Conservation (phyloP, 768 basidiomycete species). For the Austroboletus eburneus region DNA sequence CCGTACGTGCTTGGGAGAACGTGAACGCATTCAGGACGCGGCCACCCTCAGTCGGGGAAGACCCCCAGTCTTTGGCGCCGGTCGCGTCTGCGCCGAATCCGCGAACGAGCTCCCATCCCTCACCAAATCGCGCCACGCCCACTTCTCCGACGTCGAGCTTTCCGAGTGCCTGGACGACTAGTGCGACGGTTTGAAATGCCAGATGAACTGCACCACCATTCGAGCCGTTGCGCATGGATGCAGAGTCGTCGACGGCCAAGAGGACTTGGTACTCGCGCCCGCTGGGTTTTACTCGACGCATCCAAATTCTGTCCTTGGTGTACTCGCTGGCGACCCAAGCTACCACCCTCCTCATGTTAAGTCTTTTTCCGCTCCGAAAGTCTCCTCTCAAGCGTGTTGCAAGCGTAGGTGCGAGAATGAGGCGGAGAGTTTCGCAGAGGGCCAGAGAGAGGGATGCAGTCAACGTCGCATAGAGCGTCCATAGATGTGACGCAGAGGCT, state of each 20-base stretch:
- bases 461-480: constrained; percentile 86
- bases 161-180: constrained; percentile 86
- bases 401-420: constrained; percentile 92
- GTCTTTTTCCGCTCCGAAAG: constrained; percentile 93
- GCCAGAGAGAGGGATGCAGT: constrained; percentile 89
- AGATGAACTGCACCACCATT: constrained; percentile 57
- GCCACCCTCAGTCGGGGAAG: constrained; percentile 25
- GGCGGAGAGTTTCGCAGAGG: constrained; percentile 93
- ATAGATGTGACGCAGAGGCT: constrained; percentile 60
- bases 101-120: constrained; percentile 82
- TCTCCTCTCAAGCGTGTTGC: constrained; percentile 94
- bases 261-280: constrained; percentile 95
- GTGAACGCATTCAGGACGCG: constrained; percentile 75
- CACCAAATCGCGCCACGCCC: constrained; percentile 86
- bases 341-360: constrained; percentile 99
- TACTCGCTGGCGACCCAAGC: constrained; percentile 98
- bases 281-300: constrained; percentile 89
- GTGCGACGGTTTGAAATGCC: constrained; percentile 88
- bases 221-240: constrained; percentile 64
- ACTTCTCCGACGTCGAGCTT: constrained; percentile 96
- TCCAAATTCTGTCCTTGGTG: constrained; percentile 99
- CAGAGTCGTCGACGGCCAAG: constrained; percentile 92
- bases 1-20: constrained; percentile 87
- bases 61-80: constrained; percentile 51
- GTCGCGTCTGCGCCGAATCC: constrained; percentile 82